Evolutionary conservation across 2,329 filamentous ascomycete genomes (phyloP).

Genomic region (Aspergillus fumigatiaffinis): DNA sequence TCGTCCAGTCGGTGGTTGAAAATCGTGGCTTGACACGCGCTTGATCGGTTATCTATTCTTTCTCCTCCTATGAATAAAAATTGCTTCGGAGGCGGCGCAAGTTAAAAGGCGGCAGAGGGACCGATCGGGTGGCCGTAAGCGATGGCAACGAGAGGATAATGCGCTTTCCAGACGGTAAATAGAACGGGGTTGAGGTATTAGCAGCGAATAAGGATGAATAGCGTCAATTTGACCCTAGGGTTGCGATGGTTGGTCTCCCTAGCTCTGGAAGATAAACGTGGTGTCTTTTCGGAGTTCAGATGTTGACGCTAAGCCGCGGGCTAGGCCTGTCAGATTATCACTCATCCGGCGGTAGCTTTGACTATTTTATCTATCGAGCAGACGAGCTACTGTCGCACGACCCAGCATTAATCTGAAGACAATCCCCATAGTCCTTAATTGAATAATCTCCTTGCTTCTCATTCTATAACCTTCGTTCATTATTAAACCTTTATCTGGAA

Average conservation of each 20-base stretch:
- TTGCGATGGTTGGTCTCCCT: slow-evolving; percentile 8
- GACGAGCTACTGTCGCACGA: background rate
- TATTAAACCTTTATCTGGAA: background rate
- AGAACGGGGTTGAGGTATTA: background rate
- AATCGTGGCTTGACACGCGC: too few relatives aligned
- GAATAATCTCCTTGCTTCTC: background rate
- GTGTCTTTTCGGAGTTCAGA: slow-evolving; percentile 20
- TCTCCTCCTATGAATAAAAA: background rate
- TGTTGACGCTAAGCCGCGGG: slow-evolving; percentile 18
- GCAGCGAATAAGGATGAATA: background rate
- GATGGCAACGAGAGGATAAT: background rate
- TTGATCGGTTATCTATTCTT: background rate
- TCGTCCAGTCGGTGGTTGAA: background rate
- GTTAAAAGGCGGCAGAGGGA: background rate
- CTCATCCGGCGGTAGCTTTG: background rate
- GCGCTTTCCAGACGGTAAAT: background rate
- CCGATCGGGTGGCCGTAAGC: background rate
- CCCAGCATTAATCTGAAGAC: background rate
- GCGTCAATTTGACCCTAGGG: slow-evolving; percentile 8
- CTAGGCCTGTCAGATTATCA: slow-evolving; percentile 7
- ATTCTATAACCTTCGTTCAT: background rate
- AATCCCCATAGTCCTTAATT: background rate
- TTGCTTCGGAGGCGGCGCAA: background rate
- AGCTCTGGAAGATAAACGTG: slow-evolving; percentile 17
- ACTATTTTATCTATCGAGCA: background rate